These are phyloP conservation scores for Colletotrichum incanum DNA, from an alignment of 2,329 filamentous ascomycete species.

Conservation along the genomic window DNA sequence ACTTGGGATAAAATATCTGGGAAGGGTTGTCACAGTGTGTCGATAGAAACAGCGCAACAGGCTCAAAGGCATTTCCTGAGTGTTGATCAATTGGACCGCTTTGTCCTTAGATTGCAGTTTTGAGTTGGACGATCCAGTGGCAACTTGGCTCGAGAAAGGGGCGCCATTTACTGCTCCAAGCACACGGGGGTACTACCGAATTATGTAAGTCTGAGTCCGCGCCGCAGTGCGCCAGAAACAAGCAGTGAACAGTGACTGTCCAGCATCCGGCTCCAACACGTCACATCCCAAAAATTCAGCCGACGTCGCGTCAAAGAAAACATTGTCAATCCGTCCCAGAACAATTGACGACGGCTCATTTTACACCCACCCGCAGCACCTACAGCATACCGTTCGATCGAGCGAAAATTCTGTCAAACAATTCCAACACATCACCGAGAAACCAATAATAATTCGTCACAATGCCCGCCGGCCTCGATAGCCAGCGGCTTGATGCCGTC, in stretches of 20 bases:
- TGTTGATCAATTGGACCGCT: not conserved
- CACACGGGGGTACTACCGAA: not conserved
- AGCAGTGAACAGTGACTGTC: not conserved
- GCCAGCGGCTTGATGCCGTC: constrained; percentile 64
- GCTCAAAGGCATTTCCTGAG: not conserved
- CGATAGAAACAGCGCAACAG: not conserved
- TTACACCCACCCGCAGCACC: not conserved
- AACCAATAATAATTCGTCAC: not conserved
- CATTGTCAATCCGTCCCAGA: not conserved
- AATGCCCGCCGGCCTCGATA: constrained; percentile 65
- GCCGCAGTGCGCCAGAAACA: not conserved
- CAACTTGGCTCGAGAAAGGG: constrained; percentile 13
- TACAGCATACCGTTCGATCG: not conserved
- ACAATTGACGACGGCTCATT: not conserved
- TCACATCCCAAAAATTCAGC: constrained; percentile 37
- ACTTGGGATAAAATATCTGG: not conserved
- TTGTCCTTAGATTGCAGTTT: not conserved
- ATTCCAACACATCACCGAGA: not conserved
- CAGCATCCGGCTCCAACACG: constrained; percentile 34
- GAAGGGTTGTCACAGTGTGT: not conserved
- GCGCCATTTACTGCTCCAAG: not conserved
- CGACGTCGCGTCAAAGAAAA: constrained; percentile 37
- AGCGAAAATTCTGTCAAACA: not conserved
- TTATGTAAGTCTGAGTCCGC: constrained; percentile 36
- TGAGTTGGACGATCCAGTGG: not conserved